Evolutionary conservation across 2,329 filamentous ascomycete species (phyloP).

Genomic region (Ophiostoma tasmaniense): DNA sequence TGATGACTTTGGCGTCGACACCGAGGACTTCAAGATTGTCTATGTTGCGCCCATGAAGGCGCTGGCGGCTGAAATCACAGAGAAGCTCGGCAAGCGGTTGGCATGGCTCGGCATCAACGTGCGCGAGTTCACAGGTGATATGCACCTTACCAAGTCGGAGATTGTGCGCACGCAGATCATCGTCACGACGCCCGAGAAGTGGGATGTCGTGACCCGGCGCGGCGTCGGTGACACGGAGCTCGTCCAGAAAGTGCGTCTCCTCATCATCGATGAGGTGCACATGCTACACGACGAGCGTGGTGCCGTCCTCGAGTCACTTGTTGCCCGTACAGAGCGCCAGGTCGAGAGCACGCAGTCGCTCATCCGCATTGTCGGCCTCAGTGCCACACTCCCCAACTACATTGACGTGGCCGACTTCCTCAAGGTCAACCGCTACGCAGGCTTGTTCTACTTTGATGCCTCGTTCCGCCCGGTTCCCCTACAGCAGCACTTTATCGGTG

Average conservation of each 20-base stretch:
- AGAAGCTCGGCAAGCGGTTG: constrained; percentile 83
- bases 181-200: constrained; percentile 97
- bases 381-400: constrained; percentile 92
- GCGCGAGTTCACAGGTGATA: constrained; percentile 92
- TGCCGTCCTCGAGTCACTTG: constrained; percentile 89
- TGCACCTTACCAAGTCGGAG: constrained; percentile 96
- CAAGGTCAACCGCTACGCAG: constrained; percentile 86
- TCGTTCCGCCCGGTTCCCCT: constrained; percentile 94
- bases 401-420: constrained; percentile 95
- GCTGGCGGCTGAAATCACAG: constrained; percentile 88
- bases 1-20: constrained; percentile 70
- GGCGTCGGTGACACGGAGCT: constrained; percentile 95
- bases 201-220: constrained; percentile 96
- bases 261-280: constrained; percentile 98
- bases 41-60: constrained; percentile 99
- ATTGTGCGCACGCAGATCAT: constrained; percentile 96
- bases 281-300: constrained; percentile 98
- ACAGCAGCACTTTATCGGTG: constrained; percentile 94
- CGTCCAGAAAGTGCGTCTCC: constrained; percentile 88
- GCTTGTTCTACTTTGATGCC: constrained; percentile 92
- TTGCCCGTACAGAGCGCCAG: constrained; percentile 88
- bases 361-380: constrained; percentile 91
- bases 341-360: constrained; percentile 97
- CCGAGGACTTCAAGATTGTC: constrained; percentile 93
- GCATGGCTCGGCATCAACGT: constrained; percentile 90